A percentile compares a stretch with the other conserved stretches of the same genome.
Conservation (phyloP, 2,329 filamentous ascomycete species). For the Fusarium napiforme region DNA sequence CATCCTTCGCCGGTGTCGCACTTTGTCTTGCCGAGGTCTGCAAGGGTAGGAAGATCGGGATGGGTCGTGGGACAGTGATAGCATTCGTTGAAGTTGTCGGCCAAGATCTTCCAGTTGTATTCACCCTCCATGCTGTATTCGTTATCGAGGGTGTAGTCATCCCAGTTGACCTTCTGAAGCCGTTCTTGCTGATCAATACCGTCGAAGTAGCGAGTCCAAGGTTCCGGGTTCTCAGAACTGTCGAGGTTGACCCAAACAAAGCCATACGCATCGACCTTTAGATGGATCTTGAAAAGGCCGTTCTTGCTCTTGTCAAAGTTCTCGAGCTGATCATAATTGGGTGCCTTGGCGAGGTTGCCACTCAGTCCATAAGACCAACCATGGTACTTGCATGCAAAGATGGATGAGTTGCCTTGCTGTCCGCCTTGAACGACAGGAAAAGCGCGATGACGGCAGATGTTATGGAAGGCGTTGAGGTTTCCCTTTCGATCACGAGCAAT, state of each 20-base stretch:
- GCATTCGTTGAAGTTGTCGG: slow-evolving; percentile 71
- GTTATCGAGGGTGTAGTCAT: slow-evolving; percentile 65
- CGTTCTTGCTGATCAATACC: slow-evolving; percentile 56
- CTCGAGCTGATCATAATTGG: slow-evolving; percentile 60
- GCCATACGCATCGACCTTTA: slow-evolving; percentile 61
- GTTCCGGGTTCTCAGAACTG: slow-evolving; percentile 54
- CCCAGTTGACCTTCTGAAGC: slow-evolving; percentile 54
- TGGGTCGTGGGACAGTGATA: slow-evolving; percentile 36
- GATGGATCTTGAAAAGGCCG: slow-evolving; percentile 64
- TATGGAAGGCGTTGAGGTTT: slow-evolving; percentile 68
- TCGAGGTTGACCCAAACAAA: slow-evolving; percentile 71
- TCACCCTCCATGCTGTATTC: slow-evolving; percentile 64
- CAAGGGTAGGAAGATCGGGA: slow-evolving; percentile 27
- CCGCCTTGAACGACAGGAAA: slow-evolving; percentile 63
- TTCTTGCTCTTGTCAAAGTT: slow-evolving; percentile 67
- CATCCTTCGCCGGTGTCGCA: slow-evolving; percentile 22
- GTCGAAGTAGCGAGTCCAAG: slow-evolving; percentile 63
- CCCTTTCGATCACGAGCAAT: slow-evolving; percentile 52
- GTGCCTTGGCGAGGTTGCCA: slow-evolving; percentile 69
- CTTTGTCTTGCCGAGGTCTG: slow-evolving; percentile 29
- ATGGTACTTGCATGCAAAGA: slow-evolving; percentile 70
- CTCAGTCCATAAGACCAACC: slow-evolving; percentile 69
- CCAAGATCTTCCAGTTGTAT: slow-evolving; percentile 70
- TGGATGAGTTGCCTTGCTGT: slow-evolving; percentile 57
- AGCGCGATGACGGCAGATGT: slow-evolving; percentile 71